Evolutionary conservation across 768 basidiomycete genomes (phyloP).

Genomic region (Udeniomyces megalosporus): DNA sequence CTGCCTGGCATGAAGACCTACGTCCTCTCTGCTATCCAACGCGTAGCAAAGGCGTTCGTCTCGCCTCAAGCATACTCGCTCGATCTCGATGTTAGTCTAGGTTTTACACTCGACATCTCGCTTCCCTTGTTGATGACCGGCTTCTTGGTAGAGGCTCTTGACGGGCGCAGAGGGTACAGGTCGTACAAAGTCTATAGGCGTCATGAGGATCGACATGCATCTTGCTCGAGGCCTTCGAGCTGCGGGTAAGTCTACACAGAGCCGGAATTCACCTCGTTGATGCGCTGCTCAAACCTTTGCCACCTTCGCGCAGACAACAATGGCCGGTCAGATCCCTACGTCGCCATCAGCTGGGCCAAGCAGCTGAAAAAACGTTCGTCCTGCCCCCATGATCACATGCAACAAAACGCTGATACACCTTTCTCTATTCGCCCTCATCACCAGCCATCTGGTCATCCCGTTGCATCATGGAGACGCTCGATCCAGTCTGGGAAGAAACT

Average conservation of each 20-base stretch:
- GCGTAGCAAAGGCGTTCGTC: slow-evolving; percentile 28
- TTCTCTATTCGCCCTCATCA: too few species aligned
- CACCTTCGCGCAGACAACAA: neutral
- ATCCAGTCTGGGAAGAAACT: slow-evolving; percentile 30
- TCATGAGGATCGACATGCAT: slow-evolving; percentile 27
- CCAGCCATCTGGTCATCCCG: slow-evolving; percentile 25
- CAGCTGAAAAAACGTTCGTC: slow-evolving; percentile 21
- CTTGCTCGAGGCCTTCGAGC: slow-evolving; percentile 23
- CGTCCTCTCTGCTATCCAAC: slow-evolving; percentile 20
- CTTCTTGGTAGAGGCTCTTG: slow-evolving; percentile 19
- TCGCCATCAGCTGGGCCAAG: slow-evolving; percentile 24
- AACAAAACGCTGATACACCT: too few species aligned
- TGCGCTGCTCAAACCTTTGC: neutral
- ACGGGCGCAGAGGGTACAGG: slow-evolving; percentile 26
- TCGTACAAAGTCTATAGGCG: slow-evolving; percentile 25
- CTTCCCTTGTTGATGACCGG: neutral
- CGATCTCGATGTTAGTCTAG: slow-evolving; percentile 24
- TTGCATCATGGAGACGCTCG: slow-evolving; percentile 25
- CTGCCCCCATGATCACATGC: too few species aligned
- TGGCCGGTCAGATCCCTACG: slow-evolving; percentile 27
- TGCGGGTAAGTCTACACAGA: slow-evolving; percentile 14
- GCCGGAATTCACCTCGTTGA: neutral
- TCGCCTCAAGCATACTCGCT: slow-evolving; percentile 27
- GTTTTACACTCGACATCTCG: too few species aligned
- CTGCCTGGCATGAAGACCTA: slow-evolving; percentile 27